Evolutionary conservation across 495 filamentous ascomycete species (phyloP).

Genomic region (Wilcoxina mikolae): DNA sequence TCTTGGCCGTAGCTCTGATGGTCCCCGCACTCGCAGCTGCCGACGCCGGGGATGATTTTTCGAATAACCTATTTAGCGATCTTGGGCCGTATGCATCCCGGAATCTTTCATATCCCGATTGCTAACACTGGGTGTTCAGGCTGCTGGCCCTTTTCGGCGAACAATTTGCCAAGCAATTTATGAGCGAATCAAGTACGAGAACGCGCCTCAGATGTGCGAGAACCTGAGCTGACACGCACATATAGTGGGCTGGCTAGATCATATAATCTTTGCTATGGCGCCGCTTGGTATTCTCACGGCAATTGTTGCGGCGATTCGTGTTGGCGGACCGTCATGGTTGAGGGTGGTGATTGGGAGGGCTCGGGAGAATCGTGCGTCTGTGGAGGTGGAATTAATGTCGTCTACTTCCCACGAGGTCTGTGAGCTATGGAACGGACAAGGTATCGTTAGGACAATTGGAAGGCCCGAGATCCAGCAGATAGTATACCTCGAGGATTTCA

Average conservation of each 20-base stretch:
- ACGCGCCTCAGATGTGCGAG: background rate
- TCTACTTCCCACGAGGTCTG: slow-evolving; percentile 24
- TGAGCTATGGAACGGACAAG: slow-evolving; percentile 24
- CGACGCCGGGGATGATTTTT: too few relatives aligned
- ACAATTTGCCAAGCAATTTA: slow-evolving; percentile 42
- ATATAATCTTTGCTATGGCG: slow-evolving; percentile 39
- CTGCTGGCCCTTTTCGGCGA: slow-evolving; percentile 39
- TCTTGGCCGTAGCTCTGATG: too few relatives aligned
- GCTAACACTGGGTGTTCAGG: too few relatives aligned
- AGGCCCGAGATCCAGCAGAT: slow-evolving; percentile 5
- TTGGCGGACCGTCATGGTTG: slow-evolving; percentile 38
- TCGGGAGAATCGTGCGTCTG: slow-evolving; percentile 22
- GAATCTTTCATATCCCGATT: too few relatives aligned
- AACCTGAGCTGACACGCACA: background rate
- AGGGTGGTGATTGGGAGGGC: slow-evolving; percentile 37
- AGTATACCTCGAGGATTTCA: slow-evolving; percentile 1
- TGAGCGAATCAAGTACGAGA: slow-evolving; percentile 35
- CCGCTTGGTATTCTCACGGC: slow-evolving; percentile 42
- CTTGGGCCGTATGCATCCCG: too few relatives aligned
- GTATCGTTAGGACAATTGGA: slow-evolving; percentile 19
- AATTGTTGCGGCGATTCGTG: slow-evolving; percentile 29
- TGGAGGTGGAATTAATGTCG: slow-evolving; percentile 30
- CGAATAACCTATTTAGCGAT: background rate
- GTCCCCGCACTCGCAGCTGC: too few relatives aligned
- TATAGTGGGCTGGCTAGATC: slow-evolving; percentile 31